Evolutionary conservation across 2,329 filamentous ascomycete genomes (phyloP).

Genomic region (Alternaria viburni): DNA sequence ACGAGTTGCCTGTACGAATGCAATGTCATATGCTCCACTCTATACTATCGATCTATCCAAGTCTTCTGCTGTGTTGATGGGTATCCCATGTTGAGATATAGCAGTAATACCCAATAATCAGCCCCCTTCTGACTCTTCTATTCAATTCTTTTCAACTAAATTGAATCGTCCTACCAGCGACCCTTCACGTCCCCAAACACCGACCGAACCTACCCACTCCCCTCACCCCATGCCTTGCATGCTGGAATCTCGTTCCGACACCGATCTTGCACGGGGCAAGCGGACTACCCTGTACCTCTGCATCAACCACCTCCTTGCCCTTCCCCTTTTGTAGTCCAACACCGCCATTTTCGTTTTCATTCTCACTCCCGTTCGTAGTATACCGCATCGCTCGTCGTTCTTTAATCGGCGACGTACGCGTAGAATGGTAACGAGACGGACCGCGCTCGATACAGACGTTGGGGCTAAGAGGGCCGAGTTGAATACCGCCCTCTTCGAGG

Average conservation of each 20-base stretch:
- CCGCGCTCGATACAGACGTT: slow-evolving; percentile 42
- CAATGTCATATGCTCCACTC: background rate
- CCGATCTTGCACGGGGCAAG: slow-evolving; percentile 10
- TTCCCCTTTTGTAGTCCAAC: background rate
- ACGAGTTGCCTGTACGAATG: background rate
- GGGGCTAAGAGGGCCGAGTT: slow-evolving; percentile 33
- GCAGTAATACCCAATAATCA: background rate
- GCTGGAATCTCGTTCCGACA: slow-evolving; percentile 17
- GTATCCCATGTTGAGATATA: background rate
- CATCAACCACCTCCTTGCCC: background rate
- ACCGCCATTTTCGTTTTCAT: slow-evolving; percentile 1
- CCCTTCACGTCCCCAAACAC: background rate
- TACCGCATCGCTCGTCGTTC: background rate
- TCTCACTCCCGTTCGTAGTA: background rate
- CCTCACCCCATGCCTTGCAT: background rate
- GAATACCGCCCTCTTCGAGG: slow-evolving; percentile 14
- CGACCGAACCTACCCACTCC: background rate
- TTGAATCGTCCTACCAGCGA: too few species aligned
- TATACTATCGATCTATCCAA: background rate
- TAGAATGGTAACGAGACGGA: slow-evolving; percentile 21
- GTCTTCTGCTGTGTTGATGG: background rate
- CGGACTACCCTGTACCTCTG: background rate
- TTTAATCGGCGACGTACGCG: background rate
- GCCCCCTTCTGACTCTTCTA: background rate
- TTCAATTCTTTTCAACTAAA: background rate